Evolutionary conservation across 2,329 filamentous ascomycete genomes (phyloP).

Genomic region (Botryotinia convoluta): DNA sequence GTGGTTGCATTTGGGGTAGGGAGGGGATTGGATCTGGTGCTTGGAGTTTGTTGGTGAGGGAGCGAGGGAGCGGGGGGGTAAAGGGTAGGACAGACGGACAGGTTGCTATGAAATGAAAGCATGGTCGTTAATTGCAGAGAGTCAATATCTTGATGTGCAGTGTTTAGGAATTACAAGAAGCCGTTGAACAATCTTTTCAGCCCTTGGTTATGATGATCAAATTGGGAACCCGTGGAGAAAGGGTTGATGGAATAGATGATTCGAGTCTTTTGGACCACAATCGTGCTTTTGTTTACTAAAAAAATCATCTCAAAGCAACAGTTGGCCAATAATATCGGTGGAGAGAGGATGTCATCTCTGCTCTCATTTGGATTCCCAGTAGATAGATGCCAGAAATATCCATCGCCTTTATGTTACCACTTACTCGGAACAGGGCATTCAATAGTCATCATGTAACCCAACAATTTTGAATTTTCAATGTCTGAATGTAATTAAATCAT

Average conservation of each 20-base stretch:
- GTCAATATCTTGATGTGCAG: neutral
- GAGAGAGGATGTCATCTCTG: neutral
- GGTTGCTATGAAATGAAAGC: neutral
- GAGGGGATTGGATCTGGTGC: constrained; percentile 2
- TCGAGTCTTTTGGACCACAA: neutral
- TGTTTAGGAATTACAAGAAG: neutral
- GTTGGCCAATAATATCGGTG: neutral
- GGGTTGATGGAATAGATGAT: neutral
- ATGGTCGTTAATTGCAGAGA: neutral
- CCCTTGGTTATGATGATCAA: neutral
- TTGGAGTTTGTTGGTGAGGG: constrained; percentile 9
- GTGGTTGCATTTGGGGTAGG: constrained; percentile 9
- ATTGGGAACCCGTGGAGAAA: neutral
- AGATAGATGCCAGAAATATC: neutral
- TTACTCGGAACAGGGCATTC: neutral
- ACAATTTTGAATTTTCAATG: neutral
- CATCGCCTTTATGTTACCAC: neutral
- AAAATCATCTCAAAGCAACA: neutral
- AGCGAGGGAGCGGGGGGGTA: too few species aligned
- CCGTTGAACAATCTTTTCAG: neutral
- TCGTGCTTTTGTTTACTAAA: neutral
- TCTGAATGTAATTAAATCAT: neutral
- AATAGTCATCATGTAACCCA: neutral
- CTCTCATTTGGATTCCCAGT: neutral
- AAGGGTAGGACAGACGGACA: neutral